Evolutionary conservation across 495 filamentous ascomycete species (phyloP).

Genomic region (Cercophora samala): DNA sequence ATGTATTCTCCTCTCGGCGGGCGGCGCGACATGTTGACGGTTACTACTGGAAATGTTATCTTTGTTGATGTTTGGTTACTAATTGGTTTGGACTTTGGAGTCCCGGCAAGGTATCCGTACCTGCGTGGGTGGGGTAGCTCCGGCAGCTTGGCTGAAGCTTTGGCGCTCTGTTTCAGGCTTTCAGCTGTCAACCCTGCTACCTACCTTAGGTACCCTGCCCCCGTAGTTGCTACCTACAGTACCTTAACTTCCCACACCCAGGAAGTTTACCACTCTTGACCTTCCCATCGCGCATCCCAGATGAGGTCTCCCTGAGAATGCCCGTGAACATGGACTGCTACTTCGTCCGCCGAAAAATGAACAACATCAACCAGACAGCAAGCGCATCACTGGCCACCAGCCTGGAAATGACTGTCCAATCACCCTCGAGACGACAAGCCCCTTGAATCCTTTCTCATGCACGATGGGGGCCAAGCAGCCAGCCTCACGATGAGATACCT

Average conservation of each 20-base stretch:
- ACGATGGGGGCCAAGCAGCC: background rate
- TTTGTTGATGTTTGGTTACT: background rate
- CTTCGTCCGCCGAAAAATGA: background rate
- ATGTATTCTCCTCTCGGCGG: conserved; percentile 86
- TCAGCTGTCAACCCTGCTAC: background rate
- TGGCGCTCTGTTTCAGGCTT: background rate
- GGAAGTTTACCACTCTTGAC: too few relatives aligned
- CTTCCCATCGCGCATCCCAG: too few relatives aligned
- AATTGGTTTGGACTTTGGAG: background rate
- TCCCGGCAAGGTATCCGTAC: conserved; percentile 6
- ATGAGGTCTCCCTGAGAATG: too few relatives aligned
- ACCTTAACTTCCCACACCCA: too few relatives aligned
- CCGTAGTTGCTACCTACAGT: too few relatives aligned
- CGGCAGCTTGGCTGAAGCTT: background rate
- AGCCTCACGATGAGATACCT: background rate
- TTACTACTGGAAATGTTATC: conserved; percentile 10
- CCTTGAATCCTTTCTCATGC: background rate
- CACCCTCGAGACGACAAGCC: background rate
- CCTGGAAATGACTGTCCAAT: background rate
- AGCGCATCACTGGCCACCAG: background rate
- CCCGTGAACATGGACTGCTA: too few relatives aligned
- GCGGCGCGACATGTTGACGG: conserved; percentile 70
- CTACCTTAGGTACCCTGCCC: too few relatives aligned
- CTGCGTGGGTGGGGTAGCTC: background rate
- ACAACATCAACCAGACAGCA: background rate